Base-by-base conservation (phyloP, 2,329 filamentous ascomycete genomes). In the Rutstroemia sp. region DNA sequence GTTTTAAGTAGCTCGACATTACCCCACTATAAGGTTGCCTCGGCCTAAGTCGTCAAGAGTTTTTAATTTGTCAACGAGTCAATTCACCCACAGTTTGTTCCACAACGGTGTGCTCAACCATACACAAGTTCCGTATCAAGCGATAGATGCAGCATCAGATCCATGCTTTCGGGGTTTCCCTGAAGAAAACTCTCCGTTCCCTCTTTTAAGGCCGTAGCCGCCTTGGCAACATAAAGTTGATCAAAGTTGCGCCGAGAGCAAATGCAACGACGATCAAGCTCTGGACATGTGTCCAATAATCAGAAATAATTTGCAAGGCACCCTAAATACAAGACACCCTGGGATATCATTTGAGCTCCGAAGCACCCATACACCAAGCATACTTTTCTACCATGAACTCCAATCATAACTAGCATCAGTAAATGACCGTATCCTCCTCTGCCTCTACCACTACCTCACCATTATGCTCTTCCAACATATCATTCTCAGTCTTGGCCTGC, bases 361-460 rank as follows among this genome's bases (percentile, higher is more conserved):
- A 34, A 34, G 30, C 38, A 42, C 37, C 19, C 27, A 38, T 46
- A 16, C 30, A 34, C 30, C 30, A 3, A 34, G 30, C 12, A 34
- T 34, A 5, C 10, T 34, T 34, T 34, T 34, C 30, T 34, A 46
- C 19, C 34, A 54, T 27, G 14, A 19, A 48, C 30, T 12, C 4
- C 30, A 34, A 34, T 34, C 30, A 34, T 34, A 34, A 12, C 30
- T 34, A 34, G 30, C 12, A 55, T 80, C 75, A 96, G 75, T 96
- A 96, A 58, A 95, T 92, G 53, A 96, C 89, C 64, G 87, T 91
- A 67, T 96, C 91, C 74, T 96, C 91, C 58, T 90, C 89, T 54
- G 87, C 88, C 70, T 90, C 88, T 54, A 94, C 84, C 62, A 95
- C 78, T 56, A 92, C 85, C 66, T 92, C 88, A 53, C 83, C 87